phyloP scores from a whole-genome alignment of 2,329 filamentous ascomycete genomes.

The Calonectria crousiana region DNA sequence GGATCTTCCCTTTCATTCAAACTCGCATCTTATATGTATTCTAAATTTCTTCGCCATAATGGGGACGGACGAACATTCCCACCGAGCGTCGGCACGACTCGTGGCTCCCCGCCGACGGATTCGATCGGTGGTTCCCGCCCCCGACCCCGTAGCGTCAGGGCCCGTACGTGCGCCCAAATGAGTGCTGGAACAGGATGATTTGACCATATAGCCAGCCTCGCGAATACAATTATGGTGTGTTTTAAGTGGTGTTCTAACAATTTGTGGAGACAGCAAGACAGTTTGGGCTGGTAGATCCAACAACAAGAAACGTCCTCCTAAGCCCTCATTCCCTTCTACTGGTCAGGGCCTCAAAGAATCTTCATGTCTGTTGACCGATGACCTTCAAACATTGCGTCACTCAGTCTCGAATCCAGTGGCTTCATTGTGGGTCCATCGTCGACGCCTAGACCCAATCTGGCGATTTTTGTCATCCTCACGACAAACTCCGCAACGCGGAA shows the following conservation, averaged over 20 bases:
- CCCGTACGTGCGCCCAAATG: background rate
- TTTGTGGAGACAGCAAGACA: background rate
- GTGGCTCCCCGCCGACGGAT: background rate
- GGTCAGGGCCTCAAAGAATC: background rate
- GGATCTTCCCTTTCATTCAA: background rate
- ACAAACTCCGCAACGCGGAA: background rate
- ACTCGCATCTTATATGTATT: background rate
- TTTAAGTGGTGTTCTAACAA: background rate
- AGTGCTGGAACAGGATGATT: background rate
- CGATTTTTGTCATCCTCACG: background rate
- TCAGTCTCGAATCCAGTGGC: too few species aligned
- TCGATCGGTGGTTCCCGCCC: background rate
- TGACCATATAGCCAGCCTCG: background rate
- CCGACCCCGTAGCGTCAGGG: background rate
- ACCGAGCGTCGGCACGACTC: background rate
- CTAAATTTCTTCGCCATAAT: background rate
- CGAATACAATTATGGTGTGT: background rate
- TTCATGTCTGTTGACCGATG: background rate
- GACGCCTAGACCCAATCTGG: background rate
- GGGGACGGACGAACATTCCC: background rate
- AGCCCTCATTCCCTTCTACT: background rate
- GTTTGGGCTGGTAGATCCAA: background rate
- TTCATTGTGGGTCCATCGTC: background rate
- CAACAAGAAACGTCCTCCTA: background rate
- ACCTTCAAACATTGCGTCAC: background rate